Percentiles rank a stretch among this genome's conserved stretches.
These are phyloP conservation scores for Dictyostelium intermedium DNA, from an alignment of 78 protist species.

Conservation along the genomic window DNA sequence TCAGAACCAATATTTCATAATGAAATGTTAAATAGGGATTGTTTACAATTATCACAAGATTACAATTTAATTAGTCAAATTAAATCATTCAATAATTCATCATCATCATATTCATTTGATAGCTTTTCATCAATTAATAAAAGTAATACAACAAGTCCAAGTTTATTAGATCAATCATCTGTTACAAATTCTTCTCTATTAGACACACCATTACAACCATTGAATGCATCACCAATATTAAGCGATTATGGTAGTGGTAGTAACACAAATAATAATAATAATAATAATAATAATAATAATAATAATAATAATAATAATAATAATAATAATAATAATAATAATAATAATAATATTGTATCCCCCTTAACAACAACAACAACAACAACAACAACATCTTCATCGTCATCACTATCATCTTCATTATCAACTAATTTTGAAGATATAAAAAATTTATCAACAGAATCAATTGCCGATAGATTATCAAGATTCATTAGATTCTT, in stretches of 20 bases:
- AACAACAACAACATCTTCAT: neutral
- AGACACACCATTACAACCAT: neutral
- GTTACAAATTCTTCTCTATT: neutral
- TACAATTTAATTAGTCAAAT: conserved; percentile 39
- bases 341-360: too few relatives aligned
- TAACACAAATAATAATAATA: too few relatives aligned
- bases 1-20: conserved; percentile 35
- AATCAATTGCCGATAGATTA: conserved; percentile 4
- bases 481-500: conserved; percentile 30
- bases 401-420: neutral
- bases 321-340: too few relatives aligned
- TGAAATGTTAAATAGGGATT: conserved; percentile 42
- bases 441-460: neutral
- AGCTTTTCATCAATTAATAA: neutral
- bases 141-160: neutral
- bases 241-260: neutral
- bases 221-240: neutral
- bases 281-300: too few relatives aligned
- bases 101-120: neutral
- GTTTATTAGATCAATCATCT: neutral
- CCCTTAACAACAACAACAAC: neutral
- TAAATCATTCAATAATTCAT: conserved; percentile 6
- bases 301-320: too few relatives aligned
- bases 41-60: conserved; percentile 37
- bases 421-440: neutral